Conservation (phyloP, 495 filamentous ascomycete species). For the Aspergillus incahuasiensis region DNA sequence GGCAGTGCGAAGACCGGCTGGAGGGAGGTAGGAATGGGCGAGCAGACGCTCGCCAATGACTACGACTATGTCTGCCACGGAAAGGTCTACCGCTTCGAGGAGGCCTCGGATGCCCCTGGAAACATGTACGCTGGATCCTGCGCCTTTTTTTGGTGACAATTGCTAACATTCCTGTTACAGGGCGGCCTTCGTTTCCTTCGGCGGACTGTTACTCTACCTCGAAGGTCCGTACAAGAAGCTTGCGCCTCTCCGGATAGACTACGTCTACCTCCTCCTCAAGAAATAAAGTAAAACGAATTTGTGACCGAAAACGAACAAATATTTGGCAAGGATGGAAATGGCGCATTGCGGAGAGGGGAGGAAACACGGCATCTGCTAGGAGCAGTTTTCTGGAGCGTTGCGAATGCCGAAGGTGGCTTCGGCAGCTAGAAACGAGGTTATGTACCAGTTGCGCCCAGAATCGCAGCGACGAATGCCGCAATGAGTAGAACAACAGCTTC, state of each 20-base stretch:
- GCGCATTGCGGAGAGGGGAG: too few relatives aligned
- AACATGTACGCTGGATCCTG: conserved; percentile 65
- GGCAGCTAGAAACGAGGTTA: too few relatives aligned
- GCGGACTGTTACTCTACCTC: conserved; percentile 81
- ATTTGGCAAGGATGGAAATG: too few relatives aligned
- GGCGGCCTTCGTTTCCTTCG: conserved; percentile 89
- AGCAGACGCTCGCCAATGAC: conserved; percentile 78
- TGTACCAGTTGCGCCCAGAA: too few relatives aligned
- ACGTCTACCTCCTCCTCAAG: conserved; percentile 90
- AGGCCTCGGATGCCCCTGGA: conserved; percentile 62
- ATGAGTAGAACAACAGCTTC: too few relatives aligned
- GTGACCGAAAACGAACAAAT: neutral
- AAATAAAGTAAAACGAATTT: conserved; percentile 49
- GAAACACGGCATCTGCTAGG: too few relatives aligned
- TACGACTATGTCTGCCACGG: conserved; percentile 98
- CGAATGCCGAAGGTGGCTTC: too few relatives aligned
- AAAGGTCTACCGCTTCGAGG: conserved; percentile 96
- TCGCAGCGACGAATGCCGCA: too few relatives aligned
- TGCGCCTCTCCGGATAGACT: conserved; percentile 81
- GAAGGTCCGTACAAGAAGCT: conserved; percentile 96
- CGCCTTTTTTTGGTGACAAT: neutral
- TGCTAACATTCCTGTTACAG: conserved; percentile 41
- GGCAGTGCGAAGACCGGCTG: conserved; percentile 59
- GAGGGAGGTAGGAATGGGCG: conserved; percentile 69
- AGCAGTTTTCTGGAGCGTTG: too few relatives aligned